phyloP scores from a whole-genome alignment of 495 filamentous ascomycete species.

The Tuber umbilicatum region DNA sequence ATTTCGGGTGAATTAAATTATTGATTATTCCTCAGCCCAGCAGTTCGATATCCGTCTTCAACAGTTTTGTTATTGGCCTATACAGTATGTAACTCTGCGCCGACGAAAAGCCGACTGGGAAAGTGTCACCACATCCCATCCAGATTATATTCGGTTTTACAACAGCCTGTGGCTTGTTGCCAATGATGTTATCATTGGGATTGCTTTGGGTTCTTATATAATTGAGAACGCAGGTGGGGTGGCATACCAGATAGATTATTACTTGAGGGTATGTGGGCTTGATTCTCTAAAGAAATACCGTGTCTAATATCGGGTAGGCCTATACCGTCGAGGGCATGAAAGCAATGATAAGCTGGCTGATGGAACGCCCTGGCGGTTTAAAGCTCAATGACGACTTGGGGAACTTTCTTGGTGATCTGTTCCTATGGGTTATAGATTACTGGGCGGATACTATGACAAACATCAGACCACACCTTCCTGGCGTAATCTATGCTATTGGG shows the following conservation, averaged over 20 bases:
- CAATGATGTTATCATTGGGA: slow-evolving; percentile 98
- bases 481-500: slow-evolving; percentile 86
- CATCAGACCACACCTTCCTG: slow-evolving; percentile 71
- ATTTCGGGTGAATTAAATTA: background rate
- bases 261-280: slow-evolving; percentile 52
- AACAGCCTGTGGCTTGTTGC: slow-evolving; percentile 98
- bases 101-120: slow-evolving; percentile 88
- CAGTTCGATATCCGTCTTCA: slow-evolving; percentile 96
- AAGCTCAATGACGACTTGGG: slow-evolving; percentile 96
- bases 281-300: background rate
- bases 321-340: slow-evolving; percentile 89
- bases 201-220: slow-evolving; percentile 91
- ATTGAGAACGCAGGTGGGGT: slow-evolving; percentile 89
- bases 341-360: slow-evolving; percentile 88
- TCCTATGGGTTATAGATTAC: slow-evolving; percentile 96
- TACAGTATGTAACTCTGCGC: slow-evolving; percentile 86
- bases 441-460: slow-evolving; percentile 60
- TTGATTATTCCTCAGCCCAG: slow-evolving; percentile 54
- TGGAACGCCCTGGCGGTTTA: slow-evolving; percentile 94
- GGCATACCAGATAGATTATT: slow-evolving; percentile 68
- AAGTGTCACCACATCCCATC: slow-evolving; percentile 88
- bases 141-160: slow-evolving; percentile 98
- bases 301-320: slow-evolving; percentile 27
- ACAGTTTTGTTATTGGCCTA: slow-evolving; percentile 98
- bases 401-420: slow-evolving; percentile 84